Percentiles rank a stretch among this genome's conserved stretches.
These are phyloP conservation scores for Phytopythium litorale DNA, from an alignment of 352 stramenopile genomes.

Conservation along the genomic window DNA sequence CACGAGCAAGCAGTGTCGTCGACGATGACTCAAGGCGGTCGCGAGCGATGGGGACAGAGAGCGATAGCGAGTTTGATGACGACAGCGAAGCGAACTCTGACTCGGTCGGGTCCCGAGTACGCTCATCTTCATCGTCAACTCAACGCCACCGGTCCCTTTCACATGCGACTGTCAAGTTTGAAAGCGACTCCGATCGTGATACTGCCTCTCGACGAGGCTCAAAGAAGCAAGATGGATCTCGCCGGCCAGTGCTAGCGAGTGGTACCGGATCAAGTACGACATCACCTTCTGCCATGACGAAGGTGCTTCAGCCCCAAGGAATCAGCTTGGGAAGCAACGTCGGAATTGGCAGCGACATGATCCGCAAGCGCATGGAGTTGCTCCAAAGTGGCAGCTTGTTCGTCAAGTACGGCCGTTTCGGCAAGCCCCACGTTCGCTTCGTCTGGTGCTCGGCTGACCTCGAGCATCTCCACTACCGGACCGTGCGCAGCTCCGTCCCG, in stretches of 20 bases:
- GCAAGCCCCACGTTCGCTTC: conserved; percentile 74
- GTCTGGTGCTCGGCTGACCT: conserved; percentile 76
- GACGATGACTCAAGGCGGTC: conserved; percentile 4
- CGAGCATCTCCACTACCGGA: conserved; percentile 72
- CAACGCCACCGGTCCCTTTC: neutral
- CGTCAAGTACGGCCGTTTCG: conserved; percentile 73
- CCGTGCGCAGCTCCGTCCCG: conserved; percentile 33
- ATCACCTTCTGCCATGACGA: neutral
- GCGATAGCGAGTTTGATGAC: conserved; percentile 37
- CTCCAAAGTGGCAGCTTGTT: conserved; percentile 71
- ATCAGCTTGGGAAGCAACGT: conserved; percentile 5
- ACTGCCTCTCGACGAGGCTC: neutral
- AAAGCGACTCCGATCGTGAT: neutral
- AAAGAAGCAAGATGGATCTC: conserved; percentile 3
- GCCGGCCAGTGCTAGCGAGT: neutral
- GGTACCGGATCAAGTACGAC: no score
- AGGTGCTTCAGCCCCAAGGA: conserved; percentile 13
- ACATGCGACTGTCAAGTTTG: neutral
- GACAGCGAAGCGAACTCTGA: conserved; percentile 35
- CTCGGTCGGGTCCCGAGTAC: neutral
- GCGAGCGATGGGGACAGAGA: conserved; percentile 10
- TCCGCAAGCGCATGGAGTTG: conserved; percentile 65
- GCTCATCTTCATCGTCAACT: conserved; percentile 1
- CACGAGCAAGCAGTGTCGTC: neutral
- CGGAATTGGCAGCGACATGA: conserved; percentile 36